Percentiles rank a stretch among this genome's conserved stretches.
Evolutionary conservation across 2,329 filamentous ascomycete species (phyloP).

Genomic region (Colletotrichum musae): DNA sequence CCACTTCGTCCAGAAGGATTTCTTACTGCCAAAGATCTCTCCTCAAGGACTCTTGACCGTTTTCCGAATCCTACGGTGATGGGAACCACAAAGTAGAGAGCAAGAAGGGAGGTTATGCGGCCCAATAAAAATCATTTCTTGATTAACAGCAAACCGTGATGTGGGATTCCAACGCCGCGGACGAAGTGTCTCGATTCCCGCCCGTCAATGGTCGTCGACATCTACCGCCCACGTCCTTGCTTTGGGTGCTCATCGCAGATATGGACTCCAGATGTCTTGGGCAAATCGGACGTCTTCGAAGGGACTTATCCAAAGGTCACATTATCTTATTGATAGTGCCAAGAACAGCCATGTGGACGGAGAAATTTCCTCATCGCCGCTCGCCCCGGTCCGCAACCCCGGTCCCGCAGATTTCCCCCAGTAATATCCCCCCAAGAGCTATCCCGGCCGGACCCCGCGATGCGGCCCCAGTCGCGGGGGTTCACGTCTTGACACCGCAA

Average conservation of each 20-base stretch:
- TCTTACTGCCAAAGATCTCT: background rate
- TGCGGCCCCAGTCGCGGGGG: constrained; percentile 4
- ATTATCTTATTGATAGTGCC: constrained; percentile 28
- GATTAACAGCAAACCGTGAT: background rate
- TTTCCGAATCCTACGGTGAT: constrained; percentile 28
- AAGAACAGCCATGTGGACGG: constrained; percentile 34
- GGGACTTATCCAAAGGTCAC: constrained; percentile 7
- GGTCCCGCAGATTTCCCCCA: constrained; percentile 26
- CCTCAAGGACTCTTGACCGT: background rate
- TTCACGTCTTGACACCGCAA: background rate
- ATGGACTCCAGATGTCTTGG: constrained; percentile 5
- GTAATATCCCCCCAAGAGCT: constrained; percentile 18
- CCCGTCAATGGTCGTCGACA: background rate
- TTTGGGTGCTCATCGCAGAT: background rate
- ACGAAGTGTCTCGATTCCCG: constrained; percentile 2
- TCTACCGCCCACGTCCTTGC: constrained; percentile 1
- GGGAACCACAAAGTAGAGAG: background rate
- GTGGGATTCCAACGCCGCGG: background rate
- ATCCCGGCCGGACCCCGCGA: constrained; percentile 10
- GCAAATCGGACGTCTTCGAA: constrained; percentile 15
- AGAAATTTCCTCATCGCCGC: constrained; percentile 26
- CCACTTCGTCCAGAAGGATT: background rate
- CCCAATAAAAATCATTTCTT: background rate
- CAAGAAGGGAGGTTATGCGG: constrained; percentile 1
- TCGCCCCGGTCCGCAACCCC: constrained; percentile 23